A percentile compares a stretch with the other conserved stretches of the same genome.
These are phyloP conservation scores for Eimeria nieschulzi DNA, from an alignment of 169 alveolate genomes.

Conservation along the genomic window DNA sequence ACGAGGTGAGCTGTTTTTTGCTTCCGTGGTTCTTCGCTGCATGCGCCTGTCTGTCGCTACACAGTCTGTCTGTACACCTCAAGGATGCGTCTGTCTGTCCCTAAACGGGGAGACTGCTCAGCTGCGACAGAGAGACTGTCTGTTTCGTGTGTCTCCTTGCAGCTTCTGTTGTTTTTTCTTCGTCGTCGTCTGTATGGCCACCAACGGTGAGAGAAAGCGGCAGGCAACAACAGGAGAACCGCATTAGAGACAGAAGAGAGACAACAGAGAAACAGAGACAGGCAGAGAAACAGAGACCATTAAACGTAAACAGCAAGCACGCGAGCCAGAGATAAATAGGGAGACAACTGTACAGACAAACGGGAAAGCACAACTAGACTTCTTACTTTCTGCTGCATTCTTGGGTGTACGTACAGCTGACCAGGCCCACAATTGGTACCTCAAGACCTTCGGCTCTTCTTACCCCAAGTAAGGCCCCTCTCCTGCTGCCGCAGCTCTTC, in stretches of 20 bases:
- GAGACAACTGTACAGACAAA: background rate
- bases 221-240: background rate
- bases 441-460: slow-evolving; percentile 65
- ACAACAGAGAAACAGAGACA: background rate
- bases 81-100: too few relatives aligned
- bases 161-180: slow-evolving; percentile 37
- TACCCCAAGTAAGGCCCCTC: slow-evolving; percentile 77
- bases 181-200: slow-evolving; percentile 36
- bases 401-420: slow-evolving; percentile 62
- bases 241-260: background rate
- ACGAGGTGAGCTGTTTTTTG: slow-evolving; percentile 56
- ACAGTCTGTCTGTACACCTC: too few relatives aligned
- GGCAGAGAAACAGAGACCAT: background rate
- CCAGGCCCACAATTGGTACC: slow-evolving; percentile 79
- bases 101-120: too few relatives aligned
- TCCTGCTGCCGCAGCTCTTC: background rate
- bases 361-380: background rate
- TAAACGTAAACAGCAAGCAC: background rate
- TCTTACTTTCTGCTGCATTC: background rate
- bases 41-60: too few relatives aligned
- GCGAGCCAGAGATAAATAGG: background rate
- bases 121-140: too few relatives aligned
- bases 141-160: background rate
- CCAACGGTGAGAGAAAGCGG: slow-evolving; percentile 7
- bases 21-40: too few relatives aligned